Evolutionary conservation across 2,329 filamentous ascomycete genomes (phyloP), one percentile per base, ranked within the genome.

Genomic region (Keithomyces neogunnii): DNA sequence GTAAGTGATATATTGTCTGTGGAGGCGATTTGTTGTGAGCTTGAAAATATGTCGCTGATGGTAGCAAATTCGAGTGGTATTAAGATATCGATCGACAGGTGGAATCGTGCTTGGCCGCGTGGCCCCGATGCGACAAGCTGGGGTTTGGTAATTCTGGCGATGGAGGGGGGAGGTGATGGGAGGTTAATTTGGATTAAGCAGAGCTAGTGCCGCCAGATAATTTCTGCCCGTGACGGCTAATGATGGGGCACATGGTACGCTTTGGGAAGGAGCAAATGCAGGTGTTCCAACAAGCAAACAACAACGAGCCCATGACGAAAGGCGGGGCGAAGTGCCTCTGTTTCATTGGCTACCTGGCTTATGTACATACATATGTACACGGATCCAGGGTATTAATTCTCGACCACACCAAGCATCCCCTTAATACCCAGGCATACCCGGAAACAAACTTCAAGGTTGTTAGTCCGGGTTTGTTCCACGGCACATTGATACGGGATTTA

Each of bases 151-250:
- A 42, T 33, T 36, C 2, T 3, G 26, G 13, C 13, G 28, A 46
- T 26, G 13, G 30, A 36, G 31, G 38, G 31, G 28, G 7, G 36
- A 33, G 26, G 40, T 30, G 11, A 3, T 26, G 26, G 11, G 40
- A 44, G 13, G 40, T 39, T 19, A 26, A n/a, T 6, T 9, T 8
- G 13, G 38, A 4, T 19, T 2, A 19, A 28, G n/a, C 3, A 2
- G 39, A 42, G 39, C 19, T 26, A 19, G 39, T 42, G 39, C 39
- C n/a, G 28, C 8, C 5, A n/a, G 39, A 35, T 35, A 11, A 19
- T n/a, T 50, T 35, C 39, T 46, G 31, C 32, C 44, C 38, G 30
- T 30, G 36, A 43, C 49, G 49, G 49, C 13, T 51, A 51, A 51
- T 28, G 44, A 44, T 51, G 49, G 49, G 36, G 32, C 19, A 19